Conservation (phyloP, 441 rosid genomes). For the Erodium moschatum region DNA sequence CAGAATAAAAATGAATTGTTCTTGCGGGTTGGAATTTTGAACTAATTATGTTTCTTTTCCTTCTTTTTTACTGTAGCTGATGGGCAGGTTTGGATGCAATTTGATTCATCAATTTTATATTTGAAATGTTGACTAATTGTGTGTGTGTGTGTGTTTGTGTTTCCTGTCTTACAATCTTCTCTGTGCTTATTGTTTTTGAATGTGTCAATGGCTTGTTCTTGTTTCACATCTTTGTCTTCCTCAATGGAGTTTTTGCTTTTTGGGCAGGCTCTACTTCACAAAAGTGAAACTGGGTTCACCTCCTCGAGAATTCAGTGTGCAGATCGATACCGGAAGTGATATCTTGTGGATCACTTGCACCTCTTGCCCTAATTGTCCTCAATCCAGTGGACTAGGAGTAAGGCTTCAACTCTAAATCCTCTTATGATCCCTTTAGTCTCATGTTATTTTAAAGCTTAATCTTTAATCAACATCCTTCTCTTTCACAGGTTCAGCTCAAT, state of each 20-base stretch:
- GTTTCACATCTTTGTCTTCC: conserved; percentile 8
- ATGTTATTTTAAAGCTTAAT: neutral
- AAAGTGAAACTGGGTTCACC: conserved; percentile 70
- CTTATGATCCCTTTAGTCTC: neutral
- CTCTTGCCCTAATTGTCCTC: conserved; percentile 59
- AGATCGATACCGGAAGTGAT: conserved; percentile 76
- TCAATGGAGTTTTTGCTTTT: conserved; percentile 18
- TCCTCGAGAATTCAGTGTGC: conserved; percentile 64
- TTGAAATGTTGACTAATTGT: conserved; percentile 6
- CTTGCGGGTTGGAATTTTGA: neutral
- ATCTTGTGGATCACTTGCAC: conserved; percentile 64
- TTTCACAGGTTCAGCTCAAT: conserved; percentile 50
- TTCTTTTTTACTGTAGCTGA: neutral
- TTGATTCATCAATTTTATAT: neutral
- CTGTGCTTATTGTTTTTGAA: neutral
- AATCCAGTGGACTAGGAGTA: conserved; percentile 66
- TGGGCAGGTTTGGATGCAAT: neutral
- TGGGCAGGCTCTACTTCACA: conserved; percentile 59
- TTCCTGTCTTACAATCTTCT: neutral
- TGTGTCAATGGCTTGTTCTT: neutral
- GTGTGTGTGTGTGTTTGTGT: neutral
- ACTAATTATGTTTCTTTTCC: neutral
- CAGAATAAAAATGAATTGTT: neutral
- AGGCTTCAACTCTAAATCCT: conserved; percentile 20
- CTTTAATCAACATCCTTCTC: neutral